These are phyloP conservation scores for Staphylotrichum longicolle DNA, from an alignment of 495 filamentous ascomycete species.

Conservation along the genomic window DNA sequence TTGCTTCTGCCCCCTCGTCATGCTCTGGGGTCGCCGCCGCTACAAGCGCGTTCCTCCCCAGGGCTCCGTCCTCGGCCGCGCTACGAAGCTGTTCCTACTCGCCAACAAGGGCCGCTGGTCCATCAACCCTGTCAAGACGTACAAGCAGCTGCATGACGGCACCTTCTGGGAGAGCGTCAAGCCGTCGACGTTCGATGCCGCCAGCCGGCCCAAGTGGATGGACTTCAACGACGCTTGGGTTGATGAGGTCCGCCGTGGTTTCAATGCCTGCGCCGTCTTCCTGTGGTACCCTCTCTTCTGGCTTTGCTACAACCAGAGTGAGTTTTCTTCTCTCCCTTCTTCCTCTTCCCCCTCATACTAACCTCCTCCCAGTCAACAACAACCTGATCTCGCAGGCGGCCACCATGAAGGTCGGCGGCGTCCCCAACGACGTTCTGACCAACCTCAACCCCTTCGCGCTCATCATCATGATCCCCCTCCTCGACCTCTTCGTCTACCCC, in stretches of 20 bases:
- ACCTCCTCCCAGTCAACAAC: conserved; percentile 44
- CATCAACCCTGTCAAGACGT: conserved; percentile 52
- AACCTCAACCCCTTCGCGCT: conserved; percentile 76
- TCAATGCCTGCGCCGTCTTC: conserved; percentile 68
- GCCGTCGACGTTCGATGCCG: conserved; percentile 53
- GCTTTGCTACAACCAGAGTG: conserved; percentile 46
- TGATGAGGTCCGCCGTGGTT: conserved; percentile 50
- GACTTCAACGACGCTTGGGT: conserved; percentile 66
- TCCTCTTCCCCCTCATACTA: not conserved
- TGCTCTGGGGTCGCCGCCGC: conserved; percentile 58
- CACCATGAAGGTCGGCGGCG: conserved; percentile 64
- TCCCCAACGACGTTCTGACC: conserved; percentile 75
- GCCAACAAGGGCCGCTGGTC: conserved; percentile 67
- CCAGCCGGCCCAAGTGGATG: conserved; percentile 60
- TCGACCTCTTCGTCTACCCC: conserved; percentile 69
- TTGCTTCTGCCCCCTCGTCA: conserved; percentile 59
- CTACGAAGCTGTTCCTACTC: conserved; percentile 53
- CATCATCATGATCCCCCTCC: conserved; percentile 76
- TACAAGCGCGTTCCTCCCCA: conserved; percentile 59
- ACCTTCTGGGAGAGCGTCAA: conserved; percentile 65
- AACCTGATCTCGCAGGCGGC: conserved; percentile 76
- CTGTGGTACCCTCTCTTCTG: conserved; percentile 58
- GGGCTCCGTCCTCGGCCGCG: conserved; percentile 61
- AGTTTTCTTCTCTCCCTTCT: conserved; percentile 12
- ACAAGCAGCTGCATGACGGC: conserved; percentile 52